A percentile compares a stretch with the other conserved stretches of the same genome.
Evolutionary conservation across 345 rosid genomes (phyloP).

Genomic region (Iberis pinnata): DNA sequence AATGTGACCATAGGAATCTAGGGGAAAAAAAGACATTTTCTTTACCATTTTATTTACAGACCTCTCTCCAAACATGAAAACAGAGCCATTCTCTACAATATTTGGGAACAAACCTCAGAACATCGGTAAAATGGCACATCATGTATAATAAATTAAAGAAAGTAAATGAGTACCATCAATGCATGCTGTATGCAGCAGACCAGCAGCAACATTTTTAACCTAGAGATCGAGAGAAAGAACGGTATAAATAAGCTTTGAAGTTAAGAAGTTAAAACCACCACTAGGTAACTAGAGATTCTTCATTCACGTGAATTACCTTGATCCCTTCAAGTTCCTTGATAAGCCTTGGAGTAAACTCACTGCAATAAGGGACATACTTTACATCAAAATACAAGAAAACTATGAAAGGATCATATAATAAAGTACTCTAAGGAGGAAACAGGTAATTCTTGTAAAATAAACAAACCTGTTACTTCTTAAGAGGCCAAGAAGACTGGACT

Average conservation of each 20-base stretch:
- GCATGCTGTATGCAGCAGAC: slow-evolving; percentile 84
- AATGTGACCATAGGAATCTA: slow-evolving; percentile 4
- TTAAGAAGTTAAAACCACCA: slow-evolving; percentile 6
- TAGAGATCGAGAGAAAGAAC: slow-evolving; percentile 28
- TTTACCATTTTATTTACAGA: slow-evolving; percentile 44
- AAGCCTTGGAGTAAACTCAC: slow-evolving; percentile 91
- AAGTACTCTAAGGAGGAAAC: slow-evolving; percentile 6
- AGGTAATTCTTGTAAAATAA: neutral
- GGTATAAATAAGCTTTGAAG: slow-evolving; percentile 14
- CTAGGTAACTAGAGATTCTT: slow-evolving; percentile 3
- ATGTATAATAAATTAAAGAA: slow-evolving; percentile 4
- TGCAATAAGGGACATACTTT: slow-evolving; percentile 35
- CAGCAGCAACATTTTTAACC: slow-evolving; percentile 79
- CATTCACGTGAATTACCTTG: slow-evolving; percentile 44
- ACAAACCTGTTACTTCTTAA: slow-evolving; percentile 60
- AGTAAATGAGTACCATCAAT: slow-evolving; percentile 52
- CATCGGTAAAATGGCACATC: slow-evolving; percentile 2
- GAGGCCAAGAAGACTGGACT: slow-evolving; percentile 61
- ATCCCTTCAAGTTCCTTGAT: slow-evolving; percentile 78
- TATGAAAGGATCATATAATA: slow-evolving; percentile 16
- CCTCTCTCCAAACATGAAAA: slow-evolving; percentile 74
- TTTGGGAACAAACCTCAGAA: slow-evolving; percentile 19
- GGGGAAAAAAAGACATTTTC: slow-evolving; percentile 9
- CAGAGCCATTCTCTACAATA: slow-evolving; percentile 69
- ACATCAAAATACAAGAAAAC: slow-evolving; percentile 18